These are phyloP conservation scores for Aureobasidium sp. DNA, from an alignment of 2,329 filamentous ascomycete genomes.

Conservation along the genomic window DNA sequence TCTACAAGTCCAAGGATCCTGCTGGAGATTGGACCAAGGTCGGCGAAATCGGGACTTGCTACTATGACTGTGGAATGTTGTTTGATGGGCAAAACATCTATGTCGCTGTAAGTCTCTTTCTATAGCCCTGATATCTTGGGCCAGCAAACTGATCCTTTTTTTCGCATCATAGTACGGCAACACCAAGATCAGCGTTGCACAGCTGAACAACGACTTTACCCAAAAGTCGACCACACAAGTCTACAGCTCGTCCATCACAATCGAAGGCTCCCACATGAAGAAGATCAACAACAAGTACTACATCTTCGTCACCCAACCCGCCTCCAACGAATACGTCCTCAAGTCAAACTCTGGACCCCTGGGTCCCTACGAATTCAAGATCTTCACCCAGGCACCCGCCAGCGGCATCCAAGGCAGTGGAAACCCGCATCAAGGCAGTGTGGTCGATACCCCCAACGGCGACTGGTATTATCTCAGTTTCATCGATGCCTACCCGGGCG, in stretches of 20 bases:
- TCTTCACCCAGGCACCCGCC: conserved; percentile 38
- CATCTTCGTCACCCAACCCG: conserved; percentile 45
- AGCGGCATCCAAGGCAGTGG: conserved; percentile 36
- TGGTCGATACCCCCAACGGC: conserved; percentile 46
- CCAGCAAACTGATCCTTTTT: not conserved
- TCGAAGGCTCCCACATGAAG: conserved; percentile 51
- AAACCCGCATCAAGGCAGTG: conserved; percentile 46
- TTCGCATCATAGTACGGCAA: conserved; percentile 39
- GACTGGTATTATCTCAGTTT: conserved; percentile 57
- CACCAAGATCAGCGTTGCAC: conserved; percentile 43
- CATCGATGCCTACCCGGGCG: conserved; percentile 49
- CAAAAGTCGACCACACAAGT: conserved; percentile 42
- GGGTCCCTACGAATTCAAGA: conserved; percentile 46
- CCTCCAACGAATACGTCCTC: conserved; percentile 43
- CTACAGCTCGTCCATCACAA: conserved; percentile 33
- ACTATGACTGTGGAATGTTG: conserved; percentile 53
- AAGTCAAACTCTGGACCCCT: conserved; percentile 40
- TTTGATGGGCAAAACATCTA: conserved; percentile 56
- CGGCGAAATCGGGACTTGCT: conserved; percentile 40
- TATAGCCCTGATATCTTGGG: not conserved
- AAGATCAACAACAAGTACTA: conserved; percentile 52
- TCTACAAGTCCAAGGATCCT: conserved; percentile 44
- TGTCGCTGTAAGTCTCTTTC: conserved; percentile 31
- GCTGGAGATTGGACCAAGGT: conserved; percentile 40
- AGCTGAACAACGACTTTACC: conserved; percentile 43